Evolutionary conservation across 768 basidiomycete genomes (phyloP), one percentile per base, ranked within the genome.

Genomic region (Suillus placidus): DNA sequence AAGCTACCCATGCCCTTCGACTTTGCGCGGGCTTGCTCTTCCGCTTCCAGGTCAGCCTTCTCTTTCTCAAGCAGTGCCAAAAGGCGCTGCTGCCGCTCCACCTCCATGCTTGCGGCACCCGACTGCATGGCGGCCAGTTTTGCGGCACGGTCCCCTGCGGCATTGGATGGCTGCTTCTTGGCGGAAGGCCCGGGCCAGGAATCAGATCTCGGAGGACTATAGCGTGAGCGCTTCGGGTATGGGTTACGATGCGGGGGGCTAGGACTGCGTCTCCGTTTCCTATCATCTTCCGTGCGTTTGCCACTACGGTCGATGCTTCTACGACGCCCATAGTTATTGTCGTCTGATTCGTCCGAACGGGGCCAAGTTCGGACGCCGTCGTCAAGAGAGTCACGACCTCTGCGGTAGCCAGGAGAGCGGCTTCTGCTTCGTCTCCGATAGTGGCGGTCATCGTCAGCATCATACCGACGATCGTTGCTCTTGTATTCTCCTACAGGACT

Each of bases 71-170:
- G 79, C 63, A 94, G 74, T 20, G 82, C 80, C 4, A 87, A 81
- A 12, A 99, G 80, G 26, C 92, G 87, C 68, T 88, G 85, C 66
- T 90, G 86, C 32, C 96, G 88, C 54, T 94, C 88, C 0, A 77
- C 75, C 55, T 86, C 84, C 80, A 94, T 83, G 9, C 77, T 76
- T n/a, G 81, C 76, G 1, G 97, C 97, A 65, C 90, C 87, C 2
- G 84, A 78, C 30, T 89, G 79, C 97, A 99, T 99, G 6, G 94
- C 91, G 0, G 94, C 96, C 35, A 99, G 81, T n/a, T 93, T 89
- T 34, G 92, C 91, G 4, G 89, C 88, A 40, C 95, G 90, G 35
- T 89, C 90, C 1, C 84, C 81, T 9, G 77, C 73, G 61, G 70
- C 66, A 60, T 74, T 70, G 40, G 72, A 61, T 37, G 65, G 35